Conservation (phyloP, 1,139 yeast species). For the Kodamaea fungicola region DNA sequence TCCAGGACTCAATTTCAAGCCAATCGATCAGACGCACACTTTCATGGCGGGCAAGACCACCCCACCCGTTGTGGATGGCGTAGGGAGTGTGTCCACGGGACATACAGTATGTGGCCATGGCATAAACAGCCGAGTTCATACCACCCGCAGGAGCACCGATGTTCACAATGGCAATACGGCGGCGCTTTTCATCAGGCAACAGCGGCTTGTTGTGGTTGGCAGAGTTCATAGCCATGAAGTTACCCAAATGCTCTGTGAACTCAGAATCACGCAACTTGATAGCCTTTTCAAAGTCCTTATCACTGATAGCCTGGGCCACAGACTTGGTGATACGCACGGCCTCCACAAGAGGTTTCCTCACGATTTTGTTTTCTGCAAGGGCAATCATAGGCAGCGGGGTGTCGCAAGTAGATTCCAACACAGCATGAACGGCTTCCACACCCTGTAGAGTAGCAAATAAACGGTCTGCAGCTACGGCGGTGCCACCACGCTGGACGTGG, state of each 20-base stretch:
- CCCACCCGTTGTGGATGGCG: constrained; percentile 88
- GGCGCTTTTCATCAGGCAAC: constrained; percentile 54
- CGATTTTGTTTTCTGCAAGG: constrained; percentile 79
- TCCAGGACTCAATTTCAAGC: constrained; percentile 90
- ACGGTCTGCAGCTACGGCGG: constrained; percentile 93
- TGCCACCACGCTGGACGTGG: constrained; percentile 98
- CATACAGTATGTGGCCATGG: constrained; percentile 87
- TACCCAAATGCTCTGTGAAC: constrained; percentile 72
- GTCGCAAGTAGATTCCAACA: constrained; percentile 79
- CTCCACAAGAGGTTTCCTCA: constrained; percentile 79
- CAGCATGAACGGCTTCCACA: constrained; percentile 95
- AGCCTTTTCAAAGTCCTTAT: constrained; percentile 79
- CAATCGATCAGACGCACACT: constrained; percentile 70
- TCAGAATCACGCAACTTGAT: constrained; percentile 84
- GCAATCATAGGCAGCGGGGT: constrained; percentile 97
- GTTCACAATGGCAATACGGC: constrained; percentile 77
- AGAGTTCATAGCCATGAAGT: constrained; percentile 63
- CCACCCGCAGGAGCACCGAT: constrained; percentile 99
- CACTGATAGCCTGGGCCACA: constrained; percentile 81
- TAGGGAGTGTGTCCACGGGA: constrained; percentile 85
- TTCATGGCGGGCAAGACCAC: constrained; percentile 84
- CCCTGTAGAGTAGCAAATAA: constrained; percentile 92
- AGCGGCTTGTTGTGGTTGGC: constrained; percentile 63
- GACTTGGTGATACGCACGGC: constrained; percentile 83
- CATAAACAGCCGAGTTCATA: constrained; percentile 87